Evolutionary conservation across 1,139 yeast species (phyloP), one percentile per base, ranked within the genome.

Genomic region (Candida tropicalis): DNA sequence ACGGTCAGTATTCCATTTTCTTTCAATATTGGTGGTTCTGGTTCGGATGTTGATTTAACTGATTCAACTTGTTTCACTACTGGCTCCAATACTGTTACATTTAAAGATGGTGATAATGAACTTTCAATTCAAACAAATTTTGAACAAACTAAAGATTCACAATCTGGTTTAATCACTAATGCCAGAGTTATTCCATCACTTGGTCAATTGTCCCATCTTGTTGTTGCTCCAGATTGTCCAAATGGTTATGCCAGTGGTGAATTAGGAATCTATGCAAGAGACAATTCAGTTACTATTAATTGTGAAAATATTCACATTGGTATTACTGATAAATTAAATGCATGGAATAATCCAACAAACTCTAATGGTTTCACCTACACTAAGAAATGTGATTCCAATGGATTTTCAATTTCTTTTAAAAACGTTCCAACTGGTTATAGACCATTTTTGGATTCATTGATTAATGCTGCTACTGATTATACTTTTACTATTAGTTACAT

Each of bases 231-330:
- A 5, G 20, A 36, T n/a, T 64, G 67, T 55, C 33, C 50, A 3
- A 42, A 38, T 15, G 67, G 68, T n/a, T 54, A 56, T 69, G 85
- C 86, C 41, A 90, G 87, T 58, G 96, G 96, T 68, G 87, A 86
- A 61, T 75, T 87, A 44, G 96, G 96, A 55, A 91, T 86, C 41
- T 93, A 86, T 59, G 95, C 95, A 9, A 91, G 86, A 60, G 95
- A 87, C 24, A 78, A 82, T 43, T 95, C 87, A 66, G 95, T 87
- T 28, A 95, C 86, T 17, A 26, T 40, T 34, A 38, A 62, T 42
- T 63, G 68, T 48, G 25, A 47, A 7, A 29, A 52, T 1, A 43
- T 53, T 5, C 53, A 55, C 23, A 55, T 51, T 5, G 57, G 55
- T 16, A 46, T 59, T 2, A 44, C 65, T 13, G 53, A 53, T 39